Conservation (phyloP, 1,139 yeast genomes). For the Lodderomyces beijingensis region DNA sequence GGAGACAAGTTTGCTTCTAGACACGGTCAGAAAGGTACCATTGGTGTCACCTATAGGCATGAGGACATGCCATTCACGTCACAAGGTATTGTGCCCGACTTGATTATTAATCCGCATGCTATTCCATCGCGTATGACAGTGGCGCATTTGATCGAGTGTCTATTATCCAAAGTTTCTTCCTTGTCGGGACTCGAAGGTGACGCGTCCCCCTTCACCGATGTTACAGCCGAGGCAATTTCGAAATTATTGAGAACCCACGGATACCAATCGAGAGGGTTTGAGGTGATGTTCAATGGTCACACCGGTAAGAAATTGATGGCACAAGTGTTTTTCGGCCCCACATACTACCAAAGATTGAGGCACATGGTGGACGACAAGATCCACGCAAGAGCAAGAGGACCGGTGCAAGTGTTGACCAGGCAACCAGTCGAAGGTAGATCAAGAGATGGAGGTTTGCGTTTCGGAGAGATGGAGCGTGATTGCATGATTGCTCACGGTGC, state of each 20-base stretch:
- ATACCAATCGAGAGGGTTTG: constrained; percentile 97
- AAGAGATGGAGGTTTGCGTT: constrained; percentile 98
- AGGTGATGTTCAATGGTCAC: constrained; percentile 97
- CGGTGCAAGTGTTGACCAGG: constrained; percentile 95
- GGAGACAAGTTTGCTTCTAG: constrained; percentile 99
- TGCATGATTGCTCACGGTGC: constrained; percentile 99
- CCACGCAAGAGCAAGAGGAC: constrained; percentile 99
- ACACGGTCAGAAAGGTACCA: constrained; percentile 99
- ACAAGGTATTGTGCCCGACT: constrained; percentile 95
- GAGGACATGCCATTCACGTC: constrained; percentile 99
- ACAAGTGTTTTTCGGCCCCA: constrained; percentile 97
- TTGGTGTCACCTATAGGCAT: constrained; percentile 97
- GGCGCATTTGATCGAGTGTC: constrained; percentile 98
- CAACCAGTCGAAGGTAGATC: constrained; percentile 99
- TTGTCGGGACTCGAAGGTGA: constrained; percentile 97
- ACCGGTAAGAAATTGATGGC: constrained; percentile 98
- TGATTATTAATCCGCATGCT: constrained; percentile 97
- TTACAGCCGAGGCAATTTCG: constrained; percentile 95
- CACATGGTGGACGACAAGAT: constrained; percentile 99
- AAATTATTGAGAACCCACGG: constrained; percentile 90
- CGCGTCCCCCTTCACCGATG: constrained; percentile 97
- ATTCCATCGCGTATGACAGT: constrained; percentile 99
- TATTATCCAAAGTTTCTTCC: constrained; percentile 90
- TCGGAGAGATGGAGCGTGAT: constrained; percentile 99
- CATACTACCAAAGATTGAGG: constrained; percentile 95